phyloP scores from a whole-genome alignment of 805 yeast species.

The Teunomyces barrocoloradensis region DNA sequence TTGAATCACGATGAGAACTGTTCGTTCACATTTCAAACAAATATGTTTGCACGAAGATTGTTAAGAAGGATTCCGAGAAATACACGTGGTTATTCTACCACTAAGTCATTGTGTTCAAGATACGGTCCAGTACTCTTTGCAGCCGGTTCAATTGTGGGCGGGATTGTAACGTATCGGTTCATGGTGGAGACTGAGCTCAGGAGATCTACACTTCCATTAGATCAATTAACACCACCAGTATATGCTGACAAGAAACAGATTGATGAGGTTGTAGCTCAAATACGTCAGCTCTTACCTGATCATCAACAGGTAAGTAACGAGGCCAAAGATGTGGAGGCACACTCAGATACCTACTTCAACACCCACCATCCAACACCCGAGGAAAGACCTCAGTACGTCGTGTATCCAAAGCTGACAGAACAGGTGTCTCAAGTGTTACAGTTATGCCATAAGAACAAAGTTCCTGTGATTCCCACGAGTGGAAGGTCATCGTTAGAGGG shows the following conservation, averaged over 20 bases:
- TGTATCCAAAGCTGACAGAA: conserved; percentile 63
- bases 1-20: background rate
- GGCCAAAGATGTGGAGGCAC: conserved; percentile 11
- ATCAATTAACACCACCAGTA: conserved; percentile 16
- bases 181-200: background rate
- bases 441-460: conserved; percentile 54
- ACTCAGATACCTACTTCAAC: conserved; percentile 34
- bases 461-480: conserved; percentile 75
- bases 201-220: conserved; percentile 17
- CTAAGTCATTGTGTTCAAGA: background rate
- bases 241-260: conserved; percentile 21
- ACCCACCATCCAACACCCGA: conserved; percentile 29
- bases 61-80: background rate
- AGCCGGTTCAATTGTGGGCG: background rate
- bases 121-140: background rate
- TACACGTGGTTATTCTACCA: background rate
- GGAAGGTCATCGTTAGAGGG: conserved; percentile 84
- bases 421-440: conserved; percentile 64
- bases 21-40: background rate
- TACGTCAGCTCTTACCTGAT: conserved; percentile 17
- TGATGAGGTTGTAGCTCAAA: conserved; percentile 21
- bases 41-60: background rate
- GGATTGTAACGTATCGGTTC: background rate
- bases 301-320: conserved; percentile 21
- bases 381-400: conserved; percentile 41